Base-by-base conservation (phyloP, 1,284 basidiomycete genomes). In the Leccinum griseonigrum region DNA sequence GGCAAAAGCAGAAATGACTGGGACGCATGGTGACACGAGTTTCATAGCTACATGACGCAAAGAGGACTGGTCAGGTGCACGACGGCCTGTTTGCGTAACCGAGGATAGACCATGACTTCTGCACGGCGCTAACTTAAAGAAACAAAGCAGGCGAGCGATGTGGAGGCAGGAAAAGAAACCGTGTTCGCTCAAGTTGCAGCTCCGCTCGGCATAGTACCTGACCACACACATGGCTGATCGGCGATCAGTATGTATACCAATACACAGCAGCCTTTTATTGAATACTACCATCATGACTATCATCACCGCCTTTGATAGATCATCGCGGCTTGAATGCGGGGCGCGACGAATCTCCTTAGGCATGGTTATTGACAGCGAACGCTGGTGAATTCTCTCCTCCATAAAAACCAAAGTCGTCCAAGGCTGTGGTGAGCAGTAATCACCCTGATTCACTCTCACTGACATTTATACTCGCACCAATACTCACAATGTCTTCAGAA, bases 401-500 rank as follows among this genome's bases (percentile, higher is more conserved):
- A 51, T 51, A 51, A 28, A 28, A 28, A 51, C 50, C 13, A 16
- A 28, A 2, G 5, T 51, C 4, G 22, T 48, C 46, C 26, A 29
- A n/a, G 50, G 50, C 26, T n/a, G 22, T 28, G 26, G 50, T 51
- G 50, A 51, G 50, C 16, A 9, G 26, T 28, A 28, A 9, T 51
- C 26, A 8, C 22, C 50, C 11, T 11, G 13, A 51, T n/a, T 28
- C 26, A 10, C 2, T 51, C 50, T 28, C 14, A 22, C 43, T 22
- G 7, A 46, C 18, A 22, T 22, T 6, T 51, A 4, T 10, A 53
- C 29, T 29, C 14, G n/a, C 51, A 53, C 51, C 28, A 29, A 53
- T 8, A 32, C 29, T 28, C 3, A 4, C 50, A 53, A 53, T 53
- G 60, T 58, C 43, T 22, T 32, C 6, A 32, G 69, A 69, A 22